Base-by-base conservation (phyloP, 2,329 filamentous ascomycete species). In the Aspergillus felis region DNA sequence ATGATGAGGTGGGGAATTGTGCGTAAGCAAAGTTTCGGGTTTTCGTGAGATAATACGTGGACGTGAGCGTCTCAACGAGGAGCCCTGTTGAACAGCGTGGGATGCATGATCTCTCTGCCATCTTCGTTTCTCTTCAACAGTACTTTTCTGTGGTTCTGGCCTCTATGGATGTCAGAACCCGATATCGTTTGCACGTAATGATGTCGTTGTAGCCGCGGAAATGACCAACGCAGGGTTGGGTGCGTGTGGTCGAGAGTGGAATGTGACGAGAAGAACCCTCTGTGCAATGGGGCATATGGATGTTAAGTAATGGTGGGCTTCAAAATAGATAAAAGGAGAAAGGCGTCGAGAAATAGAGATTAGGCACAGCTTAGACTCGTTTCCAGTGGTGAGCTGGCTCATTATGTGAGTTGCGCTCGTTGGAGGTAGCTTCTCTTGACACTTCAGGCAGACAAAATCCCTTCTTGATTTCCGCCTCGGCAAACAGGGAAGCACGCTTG, bases 401-500 rank as follows among this genome's bases (percentile, higher is more conserved):
- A 25, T 60, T 24, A 17, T 53, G 50, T 17, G 48, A 38, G 42
- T 57, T 60, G 54, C 56, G 62, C 29, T 60, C 55, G 53, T 54
- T 22, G 50, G 59, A 27, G 10, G 57, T 56, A 35, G 24, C 60
- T 14, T 67, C 63, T 44, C 60, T 63, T 20, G 61, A 44, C 22
- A 60, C 24, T 20, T 74, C 68, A 22, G 81, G 78, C 54, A 87
- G 74, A 50, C 74, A 69, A 70, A 87, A 87, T 53, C 82, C 83
- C 62, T 82, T 84, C 57, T 79, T 76, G 61, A 97, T 80, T 72
- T 93, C 88, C 20, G 80, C 81, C 72, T 92, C 86, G 55, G 96
- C 93, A 65, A 90, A 92, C 22, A 85, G 77, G 20, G 94, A 90
- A 9, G 91, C 90, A 55, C 87, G 84, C 81, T 95, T 95, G 81